These are phyloP conservation scores for Xylaria sp. DNA, from an alignment of 2,329 filamentous ascomycete species.

Conservation along the genomic window DNA sequence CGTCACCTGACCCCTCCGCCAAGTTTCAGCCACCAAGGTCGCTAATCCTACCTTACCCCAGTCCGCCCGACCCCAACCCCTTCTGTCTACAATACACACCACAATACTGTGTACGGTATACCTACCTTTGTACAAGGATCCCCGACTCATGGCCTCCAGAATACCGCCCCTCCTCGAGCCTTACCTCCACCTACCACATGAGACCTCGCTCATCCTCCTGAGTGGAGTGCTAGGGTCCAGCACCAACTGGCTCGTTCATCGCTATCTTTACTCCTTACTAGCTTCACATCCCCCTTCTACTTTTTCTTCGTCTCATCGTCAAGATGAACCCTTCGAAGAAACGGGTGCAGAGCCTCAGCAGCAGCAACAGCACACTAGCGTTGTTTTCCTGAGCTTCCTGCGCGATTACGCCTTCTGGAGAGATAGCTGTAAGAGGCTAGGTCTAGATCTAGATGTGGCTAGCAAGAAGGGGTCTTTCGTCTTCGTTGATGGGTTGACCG, in stretches of 20 bases:
- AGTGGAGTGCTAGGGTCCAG: slow-evolving; percentile 74
- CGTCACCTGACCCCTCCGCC: slow-evolving; percentile 28
- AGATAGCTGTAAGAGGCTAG: slow-evolving; percentile 74
- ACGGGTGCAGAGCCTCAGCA: slow-evolving; percentile 45
- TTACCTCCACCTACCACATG: slow-evolving; percentile 68
- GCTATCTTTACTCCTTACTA: slow-evolving; percentile 64
- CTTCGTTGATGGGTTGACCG: slow-evolving; percentile 80
- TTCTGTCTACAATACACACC: slow-evolving; percentile 8
- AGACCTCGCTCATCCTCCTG: slow-evolving; percentile 71
- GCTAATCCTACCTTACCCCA: background rate
- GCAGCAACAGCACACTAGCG: slow-evolving; percentile 57
- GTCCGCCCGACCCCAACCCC: slow-evolving; percentile 4
- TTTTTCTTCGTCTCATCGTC: slow-evolving; percentile 19
- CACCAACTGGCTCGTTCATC: slow-evolving; percentile 73
- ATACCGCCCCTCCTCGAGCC: slow-evolving; percentile 73
- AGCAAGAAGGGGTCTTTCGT: slow-evolving; percentile 69
- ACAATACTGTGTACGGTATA: background rate
- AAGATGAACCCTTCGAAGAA: slow-evolving; percentile 13
- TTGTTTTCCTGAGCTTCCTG: slow-evolving; percentile 87
- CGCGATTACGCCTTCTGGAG: slow-evolving; percentile 83
- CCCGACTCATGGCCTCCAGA: slow-evolving; percentile 58
- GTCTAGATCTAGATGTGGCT: slow-evolving; percentile 75
- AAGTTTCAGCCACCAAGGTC: slow-evolving; percentile 6
- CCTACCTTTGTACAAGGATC: background rate
- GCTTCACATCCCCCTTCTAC: slow-evolving; percentile 34